Evolutionary conservation across 2,329 filamentous ascomycete species (phyloP), one percentile per base, ranked within the genome.

Genomic region (Aspergillus texensis): DNA sequence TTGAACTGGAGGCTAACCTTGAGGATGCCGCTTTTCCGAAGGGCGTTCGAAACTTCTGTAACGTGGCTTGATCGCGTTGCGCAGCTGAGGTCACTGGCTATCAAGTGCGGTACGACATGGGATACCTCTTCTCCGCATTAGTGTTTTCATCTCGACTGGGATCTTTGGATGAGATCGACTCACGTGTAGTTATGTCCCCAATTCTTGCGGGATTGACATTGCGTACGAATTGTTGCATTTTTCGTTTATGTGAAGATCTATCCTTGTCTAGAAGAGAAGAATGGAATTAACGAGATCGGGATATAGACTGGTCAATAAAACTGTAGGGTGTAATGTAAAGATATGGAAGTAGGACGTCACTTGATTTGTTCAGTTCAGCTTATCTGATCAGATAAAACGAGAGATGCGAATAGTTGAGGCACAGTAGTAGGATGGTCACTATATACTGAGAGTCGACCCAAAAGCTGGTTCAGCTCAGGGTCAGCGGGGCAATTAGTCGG

Each of bases 1-100:
- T 57, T 21, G 41, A 80, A 81, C 1, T 65, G 60, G 0, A 80
- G 64, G 1, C 61, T 71, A 45, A 81, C 68, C 58, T 79, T 80
- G 60, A 81, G 72, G 46, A 80, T 74, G 6, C 79, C 78, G 12
- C 10, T 24, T 26, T 39, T 24, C 11, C 21, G n/a, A n/a, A 39
- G 52, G 36, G 12, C 4, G 21, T 28, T 26, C 14, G 30, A 39
- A 4, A 55, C 52, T 16, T 55, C 52, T 24, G n/a, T 24, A 24
- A 55, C 16, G 14, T 55, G 52, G 16, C 32, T 32, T 26, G 34
- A 6, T 6, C 30, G 34, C 12, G 30, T 39, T 39, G 52, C 14
- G 19, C 52, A 34, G 6, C 52, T 54, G 30, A 36, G 14, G 34
- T 36, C 52, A 16, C 16, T 52, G 8, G 26, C 48, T 19, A 52